Evolutionary conservation across 768 basidiomycete species (phyloP).

Genomic region (Boletus rex-veris): DNA sequence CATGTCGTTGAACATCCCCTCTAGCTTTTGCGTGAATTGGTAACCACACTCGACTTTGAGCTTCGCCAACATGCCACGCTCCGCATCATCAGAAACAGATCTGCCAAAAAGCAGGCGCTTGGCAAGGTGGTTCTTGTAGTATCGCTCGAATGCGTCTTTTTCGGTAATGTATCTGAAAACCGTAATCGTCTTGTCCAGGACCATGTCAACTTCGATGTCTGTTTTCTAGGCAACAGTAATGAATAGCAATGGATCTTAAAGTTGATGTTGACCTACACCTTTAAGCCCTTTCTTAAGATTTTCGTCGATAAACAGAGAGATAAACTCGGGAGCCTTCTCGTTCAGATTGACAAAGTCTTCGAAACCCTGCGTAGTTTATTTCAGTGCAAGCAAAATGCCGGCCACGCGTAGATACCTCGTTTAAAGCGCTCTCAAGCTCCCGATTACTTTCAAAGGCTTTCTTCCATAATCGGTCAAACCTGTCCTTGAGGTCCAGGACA

Average conservation of each 20-base stretch:
- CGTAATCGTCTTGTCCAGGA: constrained; percentile 94
- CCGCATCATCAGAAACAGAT: constrained; percentile 95
- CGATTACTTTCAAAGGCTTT: constrained; percentile 69
- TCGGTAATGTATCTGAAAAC: constrained; percentile 92
- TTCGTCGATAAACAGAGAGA: constrained; percentile 96
- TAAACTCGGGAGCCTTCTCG: constrained; percentile 85
- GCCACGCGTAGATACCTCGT: constrained; percentile 58
- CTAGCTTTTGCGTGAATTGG: constrained; percentile 96
- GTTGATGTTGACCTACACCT: constrained; percentile 56
- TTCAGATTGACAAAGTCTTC: constrained; percentile 88
- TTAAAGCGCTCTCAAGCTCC: constrained; percentile 74
- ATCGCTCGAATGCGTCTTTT: constrained; percentile 97
- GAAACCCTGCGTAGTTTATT: constrained; percentile 63
- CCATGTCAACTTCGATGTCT: constrained; percentile 82
- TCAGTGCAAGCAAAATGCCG: constrained; percentile 1
- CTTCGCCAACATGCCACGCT: constrained; percentile 95
- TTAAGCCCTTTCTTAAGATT: constrained; percentile 92
- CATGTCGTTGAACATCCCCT: constrained; percentile 99
- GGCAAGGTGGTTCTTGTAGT: constrained; percentile 95
- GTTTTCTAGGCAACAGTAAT: constrained; percentile 65
- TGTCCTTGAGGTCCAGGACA: constrained; percentile 88
- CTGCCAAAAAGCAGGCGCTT: constrained; percentile 84
- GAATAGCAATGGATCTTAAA: not conserved
- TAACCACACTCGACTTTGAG: constrained; percentile 95
- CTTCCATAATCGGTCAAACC: constrained; percentile 74